These are phyloP conservation scores for Celoporthe dispersa DNA, from an alignment of 2,329 filamentous ascomycete genomes.

Conservation along the genomic window DNA sequence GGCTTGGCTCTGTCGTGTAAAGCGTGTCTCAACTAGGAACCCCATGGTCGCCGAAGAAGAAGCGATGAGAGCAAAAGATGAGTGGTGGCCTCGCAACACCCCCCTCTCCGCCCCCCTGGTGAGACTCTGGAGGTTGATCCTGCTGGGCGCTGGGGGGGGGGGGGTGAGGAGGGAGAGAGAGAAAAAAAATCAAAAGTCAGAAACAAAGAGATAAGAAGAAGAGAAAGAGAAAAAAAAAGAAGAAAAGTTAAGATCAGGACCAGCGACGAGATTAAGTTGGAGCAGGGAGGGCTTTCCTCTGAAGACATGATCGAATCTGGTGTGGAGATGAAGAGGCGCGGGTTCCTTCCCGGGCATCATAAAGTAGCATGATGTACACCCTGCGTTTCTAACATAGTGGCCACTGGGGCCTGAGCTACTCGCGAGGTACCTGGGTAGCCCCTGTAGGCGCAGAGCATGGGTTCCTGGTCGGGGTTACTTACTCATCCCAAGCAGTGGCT, in stretches of 20 bases:
- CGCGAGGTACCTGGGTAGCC: background rate
- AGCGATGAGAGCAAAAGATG: background rate
- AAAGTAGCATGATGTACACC: background rate
- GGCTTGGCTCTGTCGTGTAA: constrained; percentile 16
- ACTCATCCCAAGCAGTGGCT: background rate
- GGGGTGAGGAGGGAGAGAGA: background rate
- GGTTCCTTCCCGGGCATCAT: background rate
- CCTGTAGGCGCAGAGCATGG: background rate
- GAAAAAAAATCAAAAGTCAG: background rate
- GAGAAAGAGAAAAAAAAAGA: background rate
- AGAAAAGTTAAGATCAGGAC: background rate
- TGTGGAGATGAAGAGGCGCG: constrained; percentile 1
- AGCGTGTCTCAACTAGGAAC: constrained; percentile 18
- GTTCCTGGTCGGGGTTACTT: background rate
- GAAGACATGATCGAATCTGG: background rate
- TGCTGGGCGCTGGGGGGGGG: background rate
- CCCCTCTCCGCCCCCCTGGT: background rate
- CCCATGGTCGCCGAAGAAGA: background rate
- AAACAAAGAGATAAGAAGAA: background rate
- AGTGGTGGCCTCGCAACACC: background rate
- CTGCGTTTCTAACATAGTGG: background rate
- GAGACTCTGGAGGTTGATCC: background rate
- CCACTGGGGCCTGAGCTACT: background rate
- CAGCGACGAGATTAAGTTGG: background rate
- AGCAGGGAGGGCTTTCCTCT: background rate